Evolutionary conservation across 2,329 filamentous ascomycete genomes (phyloP).

Genomic region (Fusarium sororula): DNA sequence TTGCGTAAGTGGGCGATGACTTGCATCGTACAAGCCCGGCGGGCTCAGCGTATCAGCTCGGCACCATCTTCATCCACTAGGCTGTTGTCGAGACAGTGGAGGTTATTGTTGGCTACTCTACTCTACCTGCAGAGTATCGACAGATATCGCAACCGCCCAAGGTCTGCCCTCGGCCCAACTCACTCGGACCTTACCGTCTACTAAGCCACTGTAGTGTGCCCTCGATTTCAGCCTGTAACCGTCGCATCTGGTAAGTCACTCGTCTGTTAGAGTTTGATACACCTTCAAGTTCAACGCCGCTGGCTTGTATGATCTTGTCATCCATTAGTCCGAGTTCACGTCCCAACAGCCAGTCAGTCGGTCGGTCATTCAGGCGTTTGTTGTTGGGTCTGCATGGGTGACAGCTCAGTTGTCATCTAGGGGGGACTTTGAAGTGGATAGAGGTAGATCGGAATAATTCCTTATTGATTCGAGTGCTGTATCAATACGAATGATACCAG

Average conservation of each 20-base stretch:
- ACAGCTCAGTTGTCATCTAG: not conserved
- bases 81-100: conserved; percentile 3
- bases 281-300: conserved; percentile 24
- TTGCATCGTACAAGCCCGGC: not conserved
- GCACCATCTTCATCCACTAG: not conserved
- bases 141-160: not conserved
- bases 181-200: conserved; percentile 38
- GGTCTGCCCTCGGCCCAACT: conserved; percentile 31
- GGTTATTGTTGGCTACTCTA: not conserved
- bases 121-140: not conserved
- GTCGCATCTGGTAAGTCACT: conserved; percentile 31
- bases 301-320: conserved; percentile 16
- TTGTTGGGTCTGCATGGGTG: not conserved
- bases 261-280: conserved; percentile 30
- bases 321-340: conserved; percentile 15
- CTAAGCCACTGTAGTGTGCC: conserved; percentile 31
- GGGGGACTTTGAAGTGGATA: not conserved
- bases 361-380: not conserved
- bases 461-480: not conserved
- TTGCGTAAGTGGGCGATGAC: not conserved
- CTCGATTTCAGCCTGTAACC: conserved; percentile 17
- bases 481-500: not conserved
- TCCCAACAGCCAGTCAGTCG: conserved; percentile 4
- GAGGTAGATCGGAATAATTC: not conserved
- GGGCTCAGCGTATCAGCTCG: conserved; percentile 6